Evolutionary conservation across 2,329 filamentous ascomycete genomes (phyloP).

Genomic region (Cadophora gregata): DNA sequence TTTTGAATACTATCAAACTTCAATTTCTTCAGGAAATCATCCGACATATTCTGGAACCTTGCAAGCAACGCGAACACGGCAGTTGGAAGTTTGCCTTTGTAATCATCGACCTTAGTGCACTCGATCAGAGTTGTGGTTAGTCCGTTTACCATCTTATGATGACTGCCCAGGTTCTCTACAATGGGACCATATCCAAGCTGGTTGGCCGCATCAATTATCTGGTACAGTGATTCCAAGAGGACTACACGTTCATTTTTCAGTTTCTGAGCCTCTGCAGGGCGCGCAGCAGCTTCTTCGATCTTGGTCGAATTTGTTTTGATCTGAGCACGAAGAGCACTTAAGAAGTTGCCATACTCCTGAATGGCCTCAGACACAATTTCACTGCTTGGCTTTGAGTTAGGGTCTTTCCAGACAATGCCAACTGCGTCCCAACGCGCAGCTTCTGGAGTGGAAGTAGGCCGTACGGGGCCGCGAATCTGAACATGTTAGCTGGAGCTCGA

Average conservation of each 20-base stretch:
- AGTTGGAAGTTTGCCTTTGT: conserved; percentile 59
- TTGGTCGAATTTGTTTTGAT: conserved; percentile 40
- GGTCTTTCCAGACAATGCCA: conserved; percentile 56
- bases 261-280: conserved; percentile 43
- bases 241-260: conserved; percentile 51
- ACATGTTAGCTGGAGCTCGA: neutral
- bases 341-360: conserved; percentile 42
- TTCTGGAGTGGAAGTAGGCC: conserved; percentile 52
- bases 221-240: conserved; percentile 56
- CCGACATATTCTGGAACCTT: conserved; percentile 63
- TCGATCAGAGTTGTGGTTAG: conserved; percentile 61
- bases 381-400: conserved; percentile 39
- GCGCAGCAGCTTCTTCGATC: conserved; percentile 37
- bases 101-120: conserved; percentile 59
- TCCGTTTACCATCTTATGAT: conserved; percentile 61
- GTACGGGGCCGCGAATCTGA: conserved; percentile 40
- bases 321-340: conserved; percentile 41
- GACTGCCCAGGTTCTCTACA: conserved; percentile 62
- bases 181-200: conserved; percentile 61
- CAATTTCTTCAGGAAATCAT: conserved; percentile 63
- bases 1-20: conserved; percentile 71
- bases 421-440: conserved; percentile 60
- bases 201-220: conserved; percentile 59
- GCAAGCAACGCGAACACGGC: conserved; percentile 65
- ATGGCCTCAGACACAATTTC: conserved; percentile 42